Conservation (phyloP, 176 grass and related monocot species). For the Chloris gayana region DNA sequence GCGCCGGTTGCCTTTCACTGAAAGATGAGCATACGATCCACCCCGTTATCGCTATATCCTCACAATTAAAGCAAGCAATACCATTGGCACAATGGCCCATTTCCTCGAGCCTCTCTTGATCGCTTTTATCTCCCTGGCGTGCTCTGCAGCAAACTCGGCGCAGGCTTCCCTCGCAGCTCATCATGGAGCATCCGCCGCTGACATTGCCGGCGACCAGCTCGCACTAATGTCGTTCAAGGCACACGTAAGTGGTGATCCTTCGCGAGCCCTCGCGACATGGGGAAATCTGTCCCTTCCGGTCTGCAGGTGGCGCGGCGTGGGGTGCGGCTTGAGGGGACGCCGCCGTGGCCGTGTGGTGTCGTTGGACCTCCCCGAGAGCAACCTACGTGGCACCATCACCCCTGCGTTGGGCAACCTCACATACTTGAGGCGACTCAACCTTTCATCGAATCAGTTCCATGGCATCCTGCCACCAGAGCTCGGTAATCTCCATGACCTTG, state of each 20-base stretch:
- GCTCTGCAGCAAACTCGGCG: background rate
- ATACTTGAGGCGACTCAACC: background rate
- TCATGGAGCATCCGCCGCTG: background rate
- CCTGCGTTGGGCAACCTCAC: constrained; percentile 21
- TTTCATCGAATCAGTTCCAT: background rate
- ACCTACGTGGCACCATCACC: background rate
- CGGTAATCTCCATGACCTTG: background rate
- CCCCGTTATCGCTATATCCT: too few relatives aligned
- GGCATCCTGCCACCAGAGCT: constrained; percentile 13
- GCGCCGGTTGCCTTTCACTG: background rate
- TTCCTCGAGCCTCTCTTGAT: background rate
- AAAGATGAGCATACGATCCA: background rate
- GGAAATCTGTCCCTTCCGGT: background rate
- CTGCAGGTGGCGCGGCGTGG: constrained; percentile 26
- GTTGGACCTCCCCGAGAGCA: background rate
- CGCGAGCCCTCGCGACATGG: background rate
- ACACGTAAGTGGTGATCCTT: background rate
- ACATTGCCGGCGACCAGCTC: background rate
- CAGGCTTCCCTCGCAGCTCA: background rate
- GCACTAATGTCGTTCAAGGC: background rate
- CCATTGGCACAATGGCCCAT: background rate
- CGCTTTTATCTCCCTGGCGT: background rate
- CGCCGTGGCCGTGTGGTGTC: constrained; percentile 26
- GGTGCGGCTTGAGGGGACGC: background rate
- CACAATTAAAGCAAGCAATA: background rate